These are phyloP conservation scores for Ensete glaucum DNA, from an alignment of 176 grass and related monocot genomes.

Conservation along the genomic window DNA sequence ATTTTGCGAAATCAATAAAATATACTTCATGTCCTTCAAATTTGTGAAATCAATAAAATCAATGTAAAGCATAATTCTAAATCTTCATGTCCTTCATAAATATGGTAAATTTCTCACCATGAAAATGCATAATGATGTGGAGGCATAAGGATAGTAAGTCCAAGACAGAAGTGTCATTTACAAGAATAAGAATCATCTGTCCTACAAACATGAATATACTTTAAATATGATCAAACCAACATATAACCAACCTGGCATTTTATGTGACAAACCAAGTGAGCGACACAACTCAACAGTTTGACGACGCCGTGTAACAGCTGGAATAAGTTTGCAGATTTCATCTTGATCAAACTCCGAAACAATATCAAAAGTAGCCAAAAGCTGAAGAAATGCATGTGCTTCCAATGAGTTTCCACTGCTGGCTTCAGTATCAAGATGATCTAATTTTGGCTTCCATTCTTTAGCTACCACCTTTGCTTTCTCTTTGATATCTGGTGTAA, in stretches of 20 bases:
- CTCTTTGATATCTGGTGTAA: constrained; percentile 40
- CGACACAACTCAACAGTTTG: constrained; percentile 79
- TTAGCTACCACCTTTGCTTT: constrained; percentile 57
- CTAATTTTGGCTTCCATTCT: constrained; percentile 72
- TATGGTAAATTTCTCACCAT: neutral
- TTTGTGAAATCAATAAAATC: too few species aligned
- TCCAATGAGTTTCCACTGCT: constrained; percentile 91
- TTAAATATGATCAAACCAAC: constrained; percentile 1
- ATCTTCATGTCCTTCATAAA: neutral
- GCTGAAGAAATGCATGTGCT: constrained; percentile 95
- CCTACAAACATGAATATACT: neutral
- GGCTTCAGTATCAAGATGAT: constrained; percentile 66
- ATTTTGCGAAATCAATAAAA: too few species aligned
- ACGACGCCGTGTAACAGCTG: constrained; percentile 73
- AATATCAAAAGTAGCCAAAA: constrained; percentile 76
- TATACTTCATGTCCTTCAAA: too few species aligned
- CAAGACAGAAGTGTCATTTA: neutral
- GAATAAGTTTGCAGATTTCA: constrained; percentile 79
- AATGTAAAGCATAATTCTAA: neutral
- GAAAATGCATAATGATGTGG: neutral
- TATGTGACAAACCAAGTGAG: constrained; percentile 69
- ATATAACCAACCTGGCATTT: constrained; percentile 65
- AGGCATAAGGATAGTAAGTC: neutral
- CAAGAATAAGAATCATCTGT: neutral
- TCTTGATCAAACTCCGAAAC: constrained; percentile 55